A percentile compares a stretch with the other conserved stretches of the same genome.
phyloP scores from a whole-genome alignment of 495 filamentous ascomycete species.

The Hypomontagnella submonticulosa region DNA sequence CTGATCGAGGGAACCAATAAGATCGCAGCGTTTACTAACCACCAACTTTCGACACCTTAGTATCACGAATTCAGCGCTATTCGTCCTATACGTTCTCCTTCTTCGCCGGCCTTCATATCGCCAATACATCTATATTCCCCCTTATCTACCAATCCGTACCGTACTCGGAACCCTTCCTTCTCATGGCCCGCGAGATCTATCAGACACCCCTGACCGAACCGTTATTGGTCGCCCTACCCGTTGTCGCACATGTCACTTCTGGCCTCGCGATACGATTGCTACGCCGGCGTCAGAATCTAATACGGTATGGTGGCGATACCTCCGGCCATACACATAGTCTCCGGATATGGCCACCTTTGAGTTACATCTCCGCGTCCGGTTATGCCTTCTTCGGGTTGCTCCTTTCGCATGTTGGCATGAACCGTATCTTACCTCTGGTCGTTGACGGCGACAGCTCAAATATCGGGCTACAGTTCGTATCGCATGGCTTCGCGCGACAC shows the following conservation, averaged over 20 bases:
- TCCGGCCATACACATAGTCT: constrained; percentile 46
- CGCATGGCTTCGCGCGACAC: constrained; percentile 83
- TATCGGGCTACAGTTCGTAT: constrained; percentile 81
- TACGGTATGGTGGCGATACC: constrained; percentile 70
- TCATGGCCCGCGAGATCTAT: constrained; percentile 78
- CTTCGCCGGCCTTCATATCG: constrained; percentile 80
- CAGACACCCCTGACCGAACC: constrained; percentile 78
- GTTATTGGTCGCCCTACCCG: constrained; percentile 68
- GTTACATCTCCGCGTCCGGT: constrained; percentile 71
- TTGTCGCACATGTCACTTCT: constrained; percentile 68
- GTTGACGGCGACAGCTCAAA: constrained; percentile 86
- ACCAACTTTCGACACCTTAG: constrained; percentile 60
- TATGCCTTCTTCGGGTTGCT: constrained; percentile 72
- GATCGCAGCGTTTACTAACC: constrained; percentile 21
- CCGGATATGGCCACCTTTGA: constrained; percentile 74
- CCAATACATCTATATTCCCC: constrained; percentile 81
- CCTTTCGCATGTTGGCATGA: constrained; percentile 74
- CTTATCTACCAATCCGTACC: constrained; percentile 65
- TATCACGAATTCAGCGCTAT: constrained; percentile 83
- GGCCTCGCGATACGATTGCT: constrained; percentile 81
- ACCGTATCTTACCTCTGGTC: constrained; percentile 74
- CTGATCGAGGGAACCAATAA: constrained; percentile 14
- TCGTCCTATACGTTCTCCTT: constrained; percentile 86
- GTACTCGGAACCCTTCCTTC: constrained; percentile 70
- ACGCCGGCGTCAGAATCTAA: constrained; percentile 71